Evolutionary conservation across 177 flowering plant genomes (phyloP), one percentile per base, ranked within the genome.

Genomic region (Telopea speciosissima): DNA sequence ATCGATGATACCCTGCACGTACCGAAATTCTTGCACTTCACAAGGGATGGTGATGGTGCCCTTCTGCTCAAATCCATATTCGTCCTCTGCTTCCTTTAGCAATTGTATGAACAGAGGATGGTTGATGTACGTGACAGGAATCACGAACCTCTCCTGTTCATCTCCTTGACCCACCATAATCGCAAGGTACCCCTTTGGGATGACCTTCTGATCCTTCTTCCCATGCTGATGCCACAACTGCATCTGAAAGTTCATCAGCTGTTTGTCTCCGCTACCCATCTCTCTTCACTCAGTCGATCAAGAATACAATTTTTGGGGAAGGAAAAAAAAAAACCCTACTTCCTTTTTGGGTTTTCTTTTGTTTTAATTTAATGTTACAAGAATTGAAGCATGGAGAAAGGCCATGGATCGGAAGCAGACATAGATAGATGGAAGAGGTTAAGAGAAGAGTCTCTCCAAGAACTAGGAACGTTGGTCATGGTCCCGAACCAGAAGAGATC

Each of bases 11-110:
- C 84, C 86, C 45, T 84, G 86, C 14, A 91, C 89, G 62, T 74
- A 63, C 1, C 80, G 83, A 62, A 93, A 93, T 69, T 91, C 85
- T 42, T 84, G 85, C 3, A 91, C 92, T 33, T 79, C 87, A 79
- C 98, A 91, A 36, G 98, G 97, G 56, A 93, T 85, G 56, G 81
- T 78, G 74, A 93, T 87, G 61, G 87, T 81, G 1, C 98, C 98
- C 54, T 85, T 70, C 54, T 91, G 97, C 45, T 81, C 84, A 45
- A 89, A 91, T 2, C 95, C 98, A 65, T 81, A 89, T 75, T 88
- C 97, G 0, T 89, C 89, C 76, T 92, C 98, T 8, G 98, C 87
- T 36, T 81, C 91, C 71, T 89, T 88, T 65, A 93, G 69, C 68
- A 93, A 71, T 78, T 81, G 79, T 78, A 74, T 64, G 81, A 93